Percentiles rank a stretch among this genome's conserved stretches.
Evolutionary conservation across 352 stramenopile species (phyloP).

Genomic region (Pythium vanterpoolii): DNA sequence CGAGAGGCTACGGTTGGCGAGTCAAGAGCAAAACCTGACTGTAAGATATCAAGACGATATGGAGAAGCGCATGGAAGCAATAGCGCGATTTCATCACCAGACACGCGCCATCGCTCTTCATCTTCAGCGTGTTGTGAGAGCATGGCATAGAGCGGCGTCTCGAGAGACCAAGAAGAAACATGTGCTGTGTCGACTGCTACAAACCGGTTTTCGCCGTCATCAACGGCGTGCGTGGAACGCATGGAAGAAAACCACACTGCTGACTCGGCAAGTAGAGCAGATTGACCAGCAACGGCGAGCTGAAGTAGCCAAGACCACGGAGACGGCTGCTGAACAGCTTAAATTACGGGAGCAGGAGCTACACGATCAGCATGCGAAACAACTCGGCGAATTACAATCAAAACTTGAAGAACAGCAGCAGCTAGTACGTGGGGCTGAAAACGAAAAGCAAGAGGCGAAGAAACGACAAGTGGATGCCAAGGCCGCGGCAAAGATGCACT

Average conservation of each 20-base stretch:
- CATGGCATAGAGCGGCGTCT: not conserved
- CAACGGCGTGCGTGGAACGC: conserved; percentile 14
- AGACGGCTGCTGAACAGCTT: not conserved
- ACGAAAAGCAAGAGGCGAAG: not conserved
- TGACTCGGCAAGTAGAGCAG: not conserved
- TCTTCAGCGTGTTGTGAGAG: not conserved
- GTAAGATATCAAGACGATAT: not conserved
- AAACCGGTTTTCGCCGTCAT: not conserved
- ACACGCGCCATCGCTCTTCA: not conserved
- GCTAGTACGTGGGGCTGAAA: not conserved
- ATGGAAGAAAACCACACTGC: conserved; percentile 1
- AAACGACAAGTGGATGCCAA: not conserved
- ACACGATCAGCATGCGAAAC: not conserved
- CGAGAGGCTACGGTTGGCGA: not conserved
- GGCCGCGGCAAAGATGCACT: not conserved
- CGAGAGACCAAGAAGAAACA: not conserved
- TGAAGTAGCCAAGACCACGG: not conserved
- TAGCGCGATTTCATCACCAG: conserved; percentile 11
- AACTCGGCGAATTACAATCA: conserved; percentile 2
- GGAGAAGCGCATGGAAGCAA: conserved; percentile 7
- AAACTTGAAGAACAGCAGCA: conserved; percentile 9
- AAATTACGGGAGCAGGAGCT: not conserved
- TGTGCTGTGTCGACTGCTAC: conserved; percentile 6
- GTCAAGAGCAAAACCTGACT: not conserved
- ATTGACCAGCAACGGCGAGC: not conserved